Evolutionary conservation across 1,284 basidiomycete genomes (phyloP), one percentile per base, ranked within the genome.

Genomic region (Leccinum fuscescens): DNA sequence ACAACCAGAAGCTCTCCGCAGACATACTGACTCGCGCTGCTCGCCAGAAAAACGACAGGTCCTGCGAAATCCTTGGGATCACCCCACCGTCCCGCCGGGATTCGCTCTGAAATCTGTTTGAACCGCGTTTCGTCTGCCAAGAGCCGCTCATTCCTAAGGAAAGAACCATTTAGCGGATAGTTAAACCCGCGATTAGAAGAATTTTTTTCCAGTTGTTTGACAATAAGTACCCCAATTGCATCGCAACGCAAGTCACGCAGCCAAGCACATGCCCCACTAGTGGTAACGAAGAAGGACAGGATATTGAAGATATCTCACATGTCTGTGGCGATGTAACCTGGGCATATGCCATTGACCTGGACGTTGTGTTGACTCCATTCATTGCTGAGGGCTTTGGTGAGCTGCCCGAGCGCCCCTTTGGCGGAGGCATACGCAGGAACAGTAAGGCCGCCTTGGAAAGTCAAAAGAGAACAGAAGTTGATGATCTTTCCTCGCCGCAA

Each of bases 351-450:
- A 73, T 96, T 95, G 54, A 96, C 93, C 72, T 94, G 91, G 60
- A 97, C 86, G 66, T 93, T 94, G 71, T 93, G 86, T 67, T 84
- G 82, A 49, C 84, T 82, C 89, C 90, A 92, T 66, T 90, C 89
- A 29, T 74, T 74, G 54, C 73, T 77, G 59, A 74, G 74, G 11
- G 72, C 89, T 73, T 93, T 93, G 20, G 91, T 93, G 64, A 92
- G 82, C 70, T 93, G 89, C 7, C 89, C 92, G 56, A 93, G 79
- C 15, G 93, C 93, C 57, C 93, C 94, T 69, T 94, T 94, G 20
- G 95, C 90, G 0, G 94, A 86, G 1, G 96, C 93, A 71, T 98
- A 98, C 3, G 95, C 96, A 12, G 94, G 94, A 29, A 97, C 85
- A 20, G 88, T 91, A 58, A 91, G 66, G 27, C 90, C 90, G 53